Evolutionary conservation across 345 rosid species (phyloP).

Genomic region (Hypericum androsaemum): DNA sequence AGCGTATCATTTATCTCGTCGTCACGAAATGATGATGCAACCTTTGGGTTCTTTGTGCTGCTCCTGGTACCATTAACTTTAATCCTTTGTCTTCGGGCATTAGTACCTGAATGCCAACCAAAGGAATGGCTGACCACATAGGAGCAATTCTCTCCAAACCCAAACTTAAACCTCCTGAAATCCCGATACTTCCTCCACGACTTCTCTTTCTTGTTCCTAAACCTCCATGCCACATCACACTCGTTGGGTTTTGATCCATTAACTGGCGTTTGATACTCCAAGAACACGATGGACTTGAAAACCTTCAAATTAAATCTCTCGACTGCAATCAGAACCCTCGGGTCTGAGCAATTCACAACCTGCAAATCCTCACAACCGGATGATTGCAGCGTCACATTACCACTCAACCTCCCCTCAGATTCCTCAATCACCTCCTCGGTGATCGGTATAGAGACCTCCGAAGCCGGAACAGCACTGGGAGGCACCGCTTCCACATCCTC

Average conservation of each 20-base stretch:
- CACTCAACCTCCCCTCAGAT: conserved; percentile 13
- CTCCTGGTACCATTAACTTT: conserved; percentile 8
- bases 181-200: conserved; percentile 94
- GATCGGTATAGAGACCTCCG: conserved; percentile 7
- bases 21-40: conserved; percentile 13
- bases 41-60: conserved; percentile 9
- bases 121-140: conserved; percentile 44
- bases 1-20: conserved; percentile 24
- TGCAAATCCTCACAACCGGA: conserved; percentile 21
- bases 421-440: conserved; percentile 20
- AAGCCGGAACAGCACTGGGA: conserved; percentile 11
- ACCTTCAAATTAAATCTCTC: conserved; percentile 67
- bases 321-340: conserved; percentile 48
- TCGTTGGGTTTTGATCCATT: conserved; percentile 58
- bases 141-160: conserved; percentile 49
- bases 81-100: conserved; percentile 47
- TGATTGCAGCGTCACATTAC: conserved; percentile 14
- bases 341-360: conserved; percentile 79
- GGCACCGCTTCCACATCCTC: conserved; percentile 45
- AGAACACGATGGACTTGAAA: conserved; percentile 65
- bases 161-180: conserved; percentile 79
- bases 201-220: conserved; percentile 86
- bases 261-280: conserved; percentile 72
- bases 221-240: conserved; percentile 87
- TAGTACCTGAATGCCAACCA: conserved; percentile 85